These are phyloP conservation scores for Daphne laureola DNA, from an alignment of 441 rosid species.

Conservation along the genomic window DNA sequence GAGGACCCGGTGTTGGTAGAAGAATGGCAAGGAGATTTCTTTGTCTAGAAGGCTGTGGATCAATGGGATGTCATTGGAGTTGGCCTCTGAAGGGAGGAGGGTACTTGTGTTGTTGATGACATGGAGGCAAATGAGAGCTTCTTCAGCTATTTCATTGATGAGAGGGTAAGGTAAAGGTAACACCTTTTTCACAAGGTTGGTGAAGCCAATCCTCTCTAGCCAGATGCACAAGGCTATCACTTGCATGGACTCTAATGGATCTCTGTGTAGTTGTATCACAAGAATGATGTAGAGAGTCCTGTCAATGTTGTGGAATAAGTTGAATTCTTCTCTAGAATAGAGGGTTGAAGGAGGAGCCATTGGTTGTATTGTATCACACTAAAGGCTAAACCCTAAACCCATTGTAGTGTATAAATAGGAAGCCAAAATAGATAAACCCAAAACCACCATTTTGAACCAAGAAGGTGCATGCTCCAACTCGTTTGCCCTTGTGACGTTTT, in stretches of 20 bases:
- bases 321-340: slow-evolving; percentile 24
- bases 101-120: slow-evolving; percentile 12
- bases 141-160: slow-evolving; percentile 37
- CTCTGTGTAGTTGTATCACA: slow-evolving; percentile 29
- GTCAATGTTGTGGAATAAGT: slow-evolving; percentile 37
- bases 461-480: neutral
- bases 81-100: neutral
- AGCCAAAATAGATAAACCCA: slow-evolving; percentile 5
- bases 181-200: slow-evolving; percentile 19
- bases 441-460: slow-evolving; percentile 4
- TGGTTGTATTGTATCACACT: neutral
- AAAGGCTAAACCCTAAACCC: neutral
- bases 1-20: slow-evolving; percentile 13
- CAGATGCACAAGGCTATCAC: slow-evolving; percentile 39
- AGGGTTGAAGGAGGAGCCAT: slow-evolving; percentile 6
- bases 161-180: slow-evolving; percentile 26
- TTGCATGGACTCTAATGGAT: slow-evolving; percentile 36
- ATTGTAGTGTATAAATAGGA: slow-evolving; percentile 9
- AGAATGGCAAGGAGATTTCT: slow-evolving; percentile 25
- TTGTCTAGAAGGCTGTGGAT: slow-evolving; percentile 20
- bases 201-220: slow-evolving; percentile 36
- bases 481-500: slow-evolving; percentile 8
- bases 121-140: slow-evolving; percentile 30
- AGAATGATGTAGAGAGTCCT: slow-evolving; percentile 34
- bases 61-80: slow-evolving; percentile 21